phyloP scores from a whole-genome alignment of 163 green algal genomes.

The Scenedesmus sp. region DNA sequence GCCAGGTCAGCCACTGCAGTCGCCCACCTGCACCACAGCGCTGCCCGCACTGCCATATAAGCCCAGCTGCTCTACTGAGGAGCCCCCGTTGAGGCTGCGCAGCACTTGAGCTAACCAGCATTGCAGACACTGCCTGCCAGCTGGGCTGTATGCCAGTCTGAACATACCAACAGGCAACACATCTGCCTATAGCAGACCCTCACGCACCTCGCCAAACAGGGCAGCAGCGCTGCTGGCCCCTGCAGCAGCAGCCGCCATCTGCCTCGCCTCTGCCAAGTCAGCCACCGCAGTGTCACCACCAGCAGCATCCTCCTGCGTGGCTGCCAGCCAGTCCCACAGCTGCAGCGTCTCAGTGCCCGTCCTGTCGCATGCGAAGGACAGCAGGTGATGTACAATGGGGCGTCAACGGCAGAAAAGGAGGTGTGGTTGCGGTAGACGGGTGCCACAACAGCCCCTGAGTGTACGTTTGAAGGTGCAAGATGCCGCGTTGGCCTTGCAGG shows the following conservation, averaged over 20 bases:
- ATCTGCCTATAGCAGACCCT: background rate
- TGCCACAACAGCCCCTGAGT: too few relatives aligned
- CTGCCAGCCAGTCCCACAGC: slow-evolving; percentile 85
- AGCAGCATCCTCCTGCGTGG: slow-evolving; percentile 64
- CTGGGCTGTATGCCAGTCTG: too few relatives aligned
- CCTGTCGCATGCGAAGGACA: background rate
- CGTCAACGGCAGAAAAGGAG: background rate
- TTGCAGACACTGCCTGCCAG: background rate
- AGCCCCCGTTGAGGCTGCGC: too few relatives aligned
- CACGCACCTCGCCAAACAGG: slow-evolving; percentile 51
- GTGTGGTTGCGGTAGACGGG: too few relatives aligned
- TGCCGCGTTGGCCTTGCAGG: too few relatives aligned
- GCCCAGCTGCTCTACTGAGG: too few relatives aligned
- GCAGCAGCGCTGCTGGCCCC: slow-evolving; percentile 54
- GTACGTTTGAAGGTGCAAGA: too few relatives aligned
- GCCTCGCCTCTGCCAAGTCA: slow-evolving; percentile 50
- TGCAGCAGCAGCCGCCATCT: slow-evolving; percentile 51
- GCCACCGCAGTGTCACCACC: slow-evolving; percentile 62
- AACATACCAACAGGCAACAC: too few relatives aligned
- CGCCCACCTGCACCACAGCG: too few relatives aligned
- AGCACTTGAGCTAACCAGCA: background rate
- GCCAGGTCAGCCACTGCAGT: slow-evolving; percentile 55
- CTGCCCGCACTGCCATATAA: too few relatives aligned
- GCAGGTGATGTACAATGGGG: background rate
- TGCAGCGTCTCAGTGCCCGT: slow-evolving; percentile 80